Base-by-base conservation (phyloP, 768 basidiomycete species). In the Amanita polypyramis region DNA sequence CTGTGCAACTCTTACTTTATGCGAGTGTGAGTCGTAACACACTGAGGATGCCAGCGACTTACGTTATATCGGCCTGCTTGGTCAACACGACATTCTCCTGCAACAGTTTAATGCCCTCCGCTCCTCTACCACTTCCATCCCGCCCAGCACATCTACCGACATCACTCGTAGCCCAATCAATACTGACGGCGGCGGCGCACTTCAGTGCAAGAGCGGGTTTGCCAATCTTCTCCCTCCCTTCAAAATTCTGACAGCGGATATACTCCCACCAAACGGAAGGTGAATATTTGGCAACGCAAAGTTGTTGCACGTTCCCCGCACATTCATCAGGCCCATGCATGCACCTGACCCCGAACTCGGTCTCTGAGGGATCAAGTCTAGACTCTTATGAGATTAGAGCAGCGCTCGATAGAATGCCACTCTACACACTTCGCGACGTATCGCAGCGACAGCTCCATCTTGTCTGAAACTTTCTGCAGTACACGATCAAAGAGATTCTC, bases 251-350 rank as follows among this genome's bases (percentile, higher is more conserved):
- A 62, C 91, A 93, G 51, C 77, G 79, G 17, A 91, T 69, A 55
- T 90, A 93, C 44, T 76, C 65, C 91, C 90, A 94, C 85, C 87
- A 91, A 17, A 66, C 67, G n/a, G 62, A 54, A 19, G 72, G 64
- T 19, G 74, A 67, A 52, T 87, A 71, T 59, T 80, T 78, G 47
- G 74, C 69, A 25, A 74, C 84, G 62, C 94, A 97, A 21, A 96
- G 71, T 60, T 96, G 82, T 51, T 96, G 86, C 14, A 91, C 78
- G 65, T 95, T 92, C 36, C 88, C 93, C 11, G 78, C 78, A 57
- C 93, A 96, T 63, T 97, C 93, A 45, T 73, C 62, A 4, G 67
- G 66, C 14, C 91, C 92, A 58, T 95, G 92, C 70, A 74, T 73
- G 65, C 93, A 96, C 29, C 66, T 74, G 25, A 85, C 77, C n/a